These are phyloP conservation scores for Malus hybrid DNA, from an alignment of 331 rosid species.

Conservation along the genomic window DNA sequence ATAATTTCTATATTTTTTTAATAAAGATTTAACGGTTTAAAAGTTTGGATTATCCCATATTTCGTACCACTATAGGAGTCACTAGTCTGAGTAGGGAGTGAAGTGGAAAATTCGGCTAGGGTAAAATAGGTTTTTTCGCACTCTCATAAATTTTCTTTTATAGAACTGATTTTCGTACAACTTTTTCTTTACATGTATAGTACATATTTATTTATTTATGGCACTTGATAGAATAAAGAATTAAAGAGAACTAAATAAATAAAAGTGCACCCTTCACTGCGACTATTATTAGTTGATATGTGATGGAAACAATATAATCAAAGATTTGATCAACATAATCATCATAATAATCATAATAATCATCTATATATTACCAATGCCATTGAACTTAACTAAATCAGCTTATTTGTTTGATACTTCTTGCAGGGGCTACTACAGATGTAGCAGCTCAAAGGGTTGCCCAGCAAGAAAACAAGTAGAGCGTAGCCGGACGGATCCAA, in stretches of 20 bases:
- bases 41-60: not conserved
- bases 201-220: too few species aligned
- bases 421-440: constrained; percentile 91
- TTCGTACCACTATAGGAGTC: too few species aligned
- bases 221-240: not conserved
- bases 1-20: too few species aligned
- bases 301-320: not conserved
- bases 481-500: constrained; percentile 89
- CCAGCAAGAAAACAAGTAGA: constrained; percentile 98
- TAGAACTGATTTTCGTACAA: not conserved
- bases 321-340: not conserved
- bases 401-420: not conserved
- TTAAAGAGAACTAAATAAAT: too few species aligned
- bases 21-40: too few species aligned
- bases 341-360: not conserved
- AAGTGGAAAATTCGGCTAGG: not conserved
- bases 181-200: not conserved
- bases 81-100: not conserved
- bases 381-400: not conserved
- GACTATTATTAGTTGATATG: not conserved
- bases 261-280: not conserved
- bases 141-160: not conserved
- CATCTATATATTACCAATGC: not conserved
- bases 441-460: constrained; percentile 98
- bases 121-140: not conserved